These are phyloP conservation scores for Diaporthe citriasiana DNA, from an alignment of 2,329 filamentous ascomycete genomes.

Conservation along the genomic window DNA sequence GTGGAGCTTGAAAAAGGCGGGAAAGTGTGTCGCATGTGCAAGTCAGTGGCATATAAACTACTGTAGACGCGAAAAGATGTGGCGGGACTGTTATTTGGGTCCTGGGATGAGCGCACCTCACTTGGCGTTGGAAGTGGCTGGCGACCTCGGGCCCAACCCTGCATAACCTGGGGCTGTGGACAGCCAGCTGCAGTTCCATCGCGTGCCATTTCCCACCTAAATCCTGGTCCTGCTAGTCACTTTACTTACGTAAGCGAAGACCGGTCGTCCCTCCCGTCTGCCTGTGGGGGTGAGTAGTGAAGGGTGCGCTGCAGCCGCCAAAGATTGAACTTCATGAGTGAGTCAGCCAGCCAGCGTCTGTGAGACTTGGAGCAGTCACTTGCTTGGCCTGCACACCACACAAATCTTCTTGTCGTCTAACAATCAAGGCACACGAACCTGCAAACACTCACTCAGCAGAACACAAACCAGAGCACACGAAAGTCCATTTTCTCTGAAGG, in stretches of 20 bases:
- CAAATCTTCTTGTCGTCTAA: background rate
- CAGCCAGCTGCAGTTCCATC: background rate
- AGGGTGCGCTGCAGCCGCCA: constrained; percentile 8
- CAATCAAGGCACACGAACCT: background rate
- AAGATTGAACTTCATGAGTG: constrained; percentile 32
- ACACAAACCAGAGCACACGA: background rate
- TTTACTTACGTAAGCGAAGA: constrained; percentile 16
- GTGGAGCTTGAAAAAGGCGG: constrained; percentile 2
- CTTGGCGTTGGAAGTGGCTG: constrained; percentile 26
- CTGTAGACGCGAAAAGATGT: constrained; percentile 26
- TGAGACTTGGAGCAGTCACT: background rate
- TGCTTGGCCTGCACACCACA: background rate
- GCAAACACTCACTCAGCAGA: background rate
- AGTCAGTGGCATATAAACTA: constrained; percentile 3
- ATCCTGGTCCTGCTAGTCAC: background rate
- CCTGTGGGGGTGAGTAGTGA: background rate
- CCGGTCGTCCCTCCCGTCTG: background rate
- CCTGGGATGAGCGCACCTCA: constrained; percentile 25
- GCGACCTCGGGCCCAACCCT: constrained; percentile 23
- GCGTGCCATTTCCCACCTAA: background rate
- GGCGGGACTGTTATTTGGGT: constrained; percentile 22
- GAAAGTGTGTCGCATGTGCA: constrained; percentile 6
- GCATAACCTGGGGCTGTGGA: background rate
- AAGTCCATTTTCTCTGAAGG: background rate
- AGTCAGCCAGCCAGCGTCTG: constrained; percentile 32